Evolutionary conservation across 179 eudicot species (phyloP).

Genomic region (Vitellaria paradoxa): DNA sequence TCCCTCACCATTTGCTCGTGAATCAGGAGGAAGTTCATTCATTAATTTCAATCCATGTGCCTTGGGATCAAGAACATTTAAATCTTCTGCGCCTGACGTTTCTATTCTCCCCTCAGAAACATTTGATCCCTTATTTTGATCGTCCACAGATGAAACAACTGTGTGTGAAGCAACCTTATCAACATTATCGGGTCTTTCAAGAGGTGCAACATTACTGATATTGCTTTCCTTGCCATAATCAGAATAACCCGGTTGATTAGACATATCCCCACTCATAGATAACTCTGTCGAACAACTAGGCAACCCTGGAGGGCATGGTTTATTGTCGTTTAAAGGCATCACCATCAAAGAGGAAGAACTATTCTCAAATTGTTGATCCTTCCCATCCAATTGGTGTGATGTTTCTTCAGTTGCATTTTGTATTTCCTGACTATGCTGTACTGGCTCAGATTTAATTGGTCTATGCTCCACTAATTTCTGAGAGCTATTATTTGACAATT

Average conservation of each 20-base stretch:
- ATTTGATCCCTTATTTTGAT: conserved; percentile 9
- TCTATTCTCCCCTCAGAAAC: conserved; percentile 6
- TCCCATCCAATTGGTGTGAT: conserved; percentile 16
- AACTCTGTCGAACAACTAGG: conserved; percentile 21
- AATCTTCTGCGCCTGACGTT: background rate
- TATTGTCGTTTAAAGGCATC: conserved; percentile 17
- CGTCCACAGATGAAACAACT: background rate
- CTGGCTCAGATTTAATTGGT: conserved; percentile 31
- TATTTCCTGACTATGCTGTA: conserved; percentile 11
- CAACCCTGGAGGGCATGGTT: conserved; percentile 8
- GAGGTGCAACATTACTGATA: background rate
- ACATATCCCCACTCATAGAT: conserved; percentile 15
- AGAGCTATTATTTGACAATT: conserved; percentile 10
- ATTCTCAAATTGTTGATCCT: conserved; percentile 21
- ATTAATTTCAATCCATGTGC: background rate
- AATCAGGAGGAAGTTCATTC: background rate
- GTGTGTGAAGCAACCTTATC: conserved; percentile 14
- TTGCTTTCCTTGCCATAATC: conserved; percentile 12
- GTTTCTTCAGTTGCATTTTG: conserved; percentile 1
- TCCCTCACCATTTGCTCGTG: conserved; percentile 12
- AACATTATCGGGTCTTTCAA: conserved; percentile 4
- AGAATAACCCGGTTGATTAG: conserved; percentile 19
- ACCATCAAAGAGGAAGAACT: conserved; percentile 16
- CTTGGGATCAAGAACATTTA: conserved; percentile 13
- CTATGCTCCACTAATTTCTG: conserved; percentile 13